phyloP scores from a whole-genome alignment of 352 stramenopile species.

The Globisporangium carolinianum region DNA sequence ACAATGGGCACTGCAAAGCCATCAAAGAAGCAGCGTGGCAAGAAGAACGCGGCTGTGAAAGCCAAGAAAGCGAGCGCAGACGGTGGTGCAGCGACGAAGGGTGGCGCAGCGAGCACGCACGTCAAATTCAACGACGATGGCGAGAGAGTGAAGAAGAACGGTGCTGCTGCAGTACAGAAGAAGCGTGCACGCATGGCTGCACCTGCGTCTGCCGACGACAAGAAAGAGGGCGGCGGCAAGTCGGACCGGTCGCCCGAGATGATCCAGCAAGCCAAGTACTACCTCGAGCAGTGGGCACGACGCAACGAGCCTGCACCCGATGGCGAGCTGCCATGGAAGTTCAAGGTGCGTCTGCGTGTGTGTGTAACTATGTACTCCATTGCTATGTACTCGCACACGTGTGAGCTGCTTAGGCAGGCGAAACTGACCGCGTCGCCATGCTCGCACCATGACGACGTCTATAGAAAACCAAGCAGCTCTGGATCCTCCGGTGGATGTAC shows the following conservation, averaged over 20 bases:
- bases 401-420: not conserved
- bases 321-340: conserved; percentile 68
- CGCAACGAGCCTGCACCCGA: conserved; percentile 40
- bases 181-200: conserved; percentile 32
- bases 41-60: conserved; percentile 40
- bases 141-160: conserved; percentile 25
- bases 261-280: conserved; percentile 79
- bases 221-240: conserved; percentile 47
- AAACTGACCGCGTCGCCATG: not conserved
- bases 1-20: conserved; percentile 46
- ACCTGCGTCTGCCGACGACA: conserved; percentile 12
- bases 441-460: too few relatives aligned
- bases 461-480: conserved; percentile 79
- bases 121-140: conserved; percentile 65
- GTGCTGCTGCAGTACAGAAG: conserved; percentile 21
- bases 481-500: conserved; percentile 81
- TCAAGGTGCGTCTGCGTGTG: conserved; percentile 37
- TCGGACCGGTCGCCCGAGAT: conserved; percentile 67
- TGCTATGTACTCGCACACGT: not conserved
- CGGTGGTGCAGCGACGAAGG: not conserved
- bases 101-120: conserved; percentile 27
- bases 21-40: conserved; percentile 77
- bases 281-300: conserved; percentile 70
- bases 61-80: conserved; percentile 13
- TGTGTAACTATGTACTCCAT: too few relatives aligned